Evolutionary conservation across 768 basidiomycete species (phyloP).

Genomic region (Podaxis sp.): DNA sequence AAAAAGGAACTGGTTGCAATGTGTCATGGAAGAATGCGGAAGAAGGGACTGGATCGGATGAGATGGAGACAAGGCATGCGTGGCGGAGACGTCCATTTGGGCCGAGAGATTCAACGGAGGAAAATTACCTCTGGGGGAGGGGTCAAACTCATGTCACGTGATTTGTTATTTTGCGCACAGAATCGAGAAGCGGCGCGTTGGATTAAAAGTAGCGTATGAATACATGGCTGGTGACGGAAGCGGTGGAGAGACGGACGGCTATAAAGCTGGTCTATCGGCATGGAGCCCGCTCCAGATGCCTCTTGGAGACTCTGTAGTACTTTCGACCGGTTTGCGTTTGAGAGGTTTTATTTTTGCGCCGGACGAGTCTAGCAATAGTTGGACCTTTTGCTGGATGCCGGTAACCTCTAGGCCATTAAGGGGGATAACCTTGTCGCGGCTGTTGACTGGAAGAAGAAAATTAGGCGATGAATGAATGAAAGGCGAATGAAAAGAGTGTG

Average conservation of each 20-base stretch:
- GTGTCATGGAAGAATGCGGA: constrained; percentile 24
- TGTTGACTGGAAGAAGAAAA: constrained; percentile 56
- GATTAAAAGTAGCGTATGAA: constrained; percentile 5
- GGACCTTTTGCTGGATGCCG: constrained; percentile 72
- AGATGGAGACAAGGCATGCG: constrained; percentile 15
- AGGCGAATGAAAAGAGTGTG: constrained; percentile 20
- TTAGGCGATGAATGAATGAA: constrained; percentile 7
- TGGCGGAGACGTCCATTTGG: constrained; percentile 14
- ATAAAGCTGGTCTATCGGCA: constrained; percentile 58
- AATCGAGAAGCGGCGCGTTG: constrained; percentile 1
- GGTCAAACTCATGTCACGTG: constrained; percentile 19
- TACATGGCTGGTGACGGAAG: constrained; percentile 6
- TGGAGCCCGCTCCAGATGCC: constrained; percentile 92
- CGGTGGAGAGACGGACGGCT: constrained; percentile 11
- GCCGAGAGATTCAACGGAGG: neutral
- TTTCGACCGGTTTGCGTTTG: constrained; percentile 74
- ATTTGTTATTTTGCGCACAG: neutral
- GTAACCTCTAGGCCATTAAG: constrained; percentile 72
- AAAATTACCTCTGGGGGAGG: constrained; percentile 18
- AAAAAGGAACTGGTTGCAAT: constrained; percentile 24
- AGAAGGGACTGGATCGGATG: constrained; percentile 20
- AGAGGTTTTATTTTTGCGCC: constrained; percentile 81
- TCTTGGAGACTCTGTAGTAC: constrained; percentile 72
- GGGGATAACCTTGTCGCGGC: constrained; percentile 84
- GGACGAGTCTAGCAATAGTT: constrained; percentile 81